These are phyloP conservation scores for Phytopythium kandeliae DNA, from an alignment of 352 stramenopile species.

Conservation along the genomic window DNA sequence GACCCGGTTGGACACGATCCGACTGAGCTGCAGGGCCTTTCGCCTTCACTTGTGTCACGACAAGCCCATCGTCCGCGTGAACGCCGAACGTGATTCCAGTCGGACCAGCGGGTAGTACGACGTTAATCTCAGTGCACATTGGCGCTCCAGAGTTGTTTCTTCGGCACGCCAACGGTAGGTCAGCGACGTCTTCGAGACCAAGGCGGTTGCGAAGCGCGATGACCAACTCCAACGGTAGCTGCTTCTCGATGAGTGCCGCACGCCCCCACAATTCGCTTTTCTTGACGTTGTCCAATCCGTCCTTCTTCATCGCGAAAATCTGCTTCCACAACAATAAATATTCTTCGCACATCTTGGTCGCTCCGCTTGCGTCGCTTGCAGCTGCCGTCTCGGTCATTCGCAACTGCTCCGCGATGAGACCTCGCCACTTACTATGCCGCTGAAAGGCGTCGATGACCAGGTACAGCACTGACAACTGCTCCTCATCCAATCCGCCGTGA, in stretches of 20 bases:
- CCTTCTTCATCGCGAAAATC: constrained; percentile 55
- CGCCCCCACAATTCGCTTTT: constrained; percentile 54
- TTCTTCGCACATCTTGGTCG: constrained; percentile 37
- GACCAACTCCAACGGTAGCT: constrained; percentile 68
- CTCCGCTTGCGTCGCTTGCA: constrained; percentile 36
- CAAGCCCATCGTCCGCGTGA: constrained; percentile 16
- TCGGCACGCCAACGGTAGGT: constrained; percentile 17
- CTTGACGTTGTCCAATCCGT: constrained; percentile 52
- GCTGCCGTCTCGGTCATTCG: constrained; percentile 47
- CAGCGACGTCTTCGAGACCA: constrained; percentile 38
- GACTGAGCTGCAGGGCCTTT: constrained; percentile 62
- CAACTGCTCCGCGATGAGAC: constrained; percentile 64
- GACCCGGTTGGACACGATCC: constrained; percentile 57
- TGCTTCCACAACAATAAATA: constrained; percentile 75
- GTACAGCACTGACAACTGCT: constrained; percentile 78
- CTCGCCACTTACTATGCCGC: constrained; percentile 67
- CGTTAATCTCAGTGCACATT: constrained; percentile 55
- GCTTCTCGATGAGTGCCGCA: constrained; percentile 55
- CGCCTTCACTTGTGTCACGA: constrained; percentile 5
- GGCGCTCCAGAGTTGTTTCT: background rate
- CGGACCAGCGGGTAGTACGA: constrained; percentile 54
- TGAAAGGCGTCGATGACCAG: constrained; percentile 68
- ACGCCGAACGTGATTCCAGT: constrained; percentile 62
- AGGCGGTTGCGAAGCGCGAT: constrained; percentile 76
- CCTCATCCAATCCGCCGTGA: constrained; percentile 69